Evolutionary conservation across 257 asterid genomes (phyloP), one percentile per base, ranked within the genome.

Genomic region (Solanum chiquidenum): DNA sequence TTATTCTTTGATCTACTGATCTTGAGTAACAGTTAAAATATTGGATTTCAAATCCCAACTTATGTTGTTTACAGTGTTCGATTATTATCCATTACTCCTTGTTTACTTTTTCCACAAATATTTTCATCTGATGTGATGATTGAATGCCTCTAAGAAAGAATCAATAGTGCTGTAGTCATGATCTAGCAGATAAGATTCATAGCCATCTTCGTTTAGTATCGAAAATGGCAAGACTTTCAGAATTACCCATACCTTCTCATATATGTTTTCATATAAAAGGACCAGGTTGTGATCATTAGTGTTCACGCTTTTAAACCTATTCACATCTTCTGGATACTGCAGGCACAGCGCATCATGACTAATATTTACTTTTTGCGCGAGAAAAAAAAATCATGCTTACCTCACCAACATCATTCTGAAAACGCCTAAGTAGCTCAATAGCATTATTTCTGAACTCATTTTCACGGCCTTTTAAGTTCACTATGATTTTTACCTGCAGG

Each of bases 381-480:
- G 80, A 73, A 73, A 73, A 73, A 14, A 10, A 73, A 34, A 62
- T 8, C 14, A 49, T 55, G 66, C 49, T 9, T 92, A 97, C 99
- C 98, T 97, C 99, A 83, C 98, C 99, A 1, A 97, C 75, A 55
- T 96, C 99, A 89, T 60, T 89, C 86, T 96, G 99, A 86, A 97
- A 97, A 88, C 96, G 96, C 89, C 93, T 92, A 87, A 97, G 66
- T 83, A 97, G 98, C 93, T 95, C 99, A 68, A 94, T 91, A 72
- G 99, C 99, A 37, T 94, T 94, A 90, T 93, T 96, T 91, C 98
- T 93, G 89, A 95, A 97, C 79, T 93, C 98, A 58, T 95, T 97
- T 90, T 95, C 97, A 87, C 99, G 96, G 76, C 99, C 99, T 92
- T 97, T 97, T 91, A 97, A 91, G 90, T 89, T 97, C 87, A 97